phyloP scores from a whole-genome alignment of 441 rosid species.

The Manihot esculenta region DNA sequence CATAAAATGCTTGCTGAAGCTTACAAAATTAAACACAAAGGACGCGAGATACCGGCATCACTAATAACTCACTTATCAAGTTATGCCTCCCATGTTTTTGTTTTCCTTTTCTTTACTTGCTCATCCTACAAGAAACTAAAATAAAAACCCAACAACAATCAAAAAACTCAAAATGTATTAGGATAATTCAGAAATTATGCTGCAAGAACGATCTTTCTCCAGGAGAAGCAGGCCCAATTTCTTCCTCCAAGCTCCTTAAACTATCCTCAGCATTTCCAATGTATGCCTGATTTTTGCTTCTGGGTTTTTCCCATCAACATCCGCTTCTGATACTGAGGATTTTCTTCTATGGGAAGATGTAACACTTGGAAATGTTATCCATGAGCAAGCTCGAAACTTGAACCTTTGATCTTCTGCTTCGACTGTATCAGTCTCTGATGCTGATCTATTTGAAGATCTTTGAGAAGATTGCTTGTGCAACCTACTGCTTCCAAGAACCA shows the following conservation, averaged over 20 bases:
- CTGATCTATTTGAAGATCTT: conserved; percentile 65
- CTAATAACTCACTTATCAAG: background rate
- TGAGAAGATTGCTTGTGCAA: conserved; percentile 93
- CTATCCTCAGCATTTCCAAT: conserved; percentile 53
- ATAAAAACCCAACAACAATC: background rate
- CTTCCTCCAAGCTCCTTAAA: conserved; percentile 86
- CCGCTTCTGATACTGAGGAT: conserved; percentile 90
- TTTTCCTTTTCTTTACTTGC: background rate
- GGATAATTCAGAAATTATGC: conserved; percentile 71
- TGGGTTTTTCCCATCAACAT: conserved; percentile 59
- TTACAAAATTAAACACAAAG: background rate
- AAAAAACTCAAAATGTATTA: conserved; percentile 10
- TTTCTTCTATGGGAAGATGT: conserved; percentile 93
- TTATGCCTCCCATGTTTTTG: conserved; percentile 14
- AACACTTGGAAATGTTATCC: conserved; percentile 97
- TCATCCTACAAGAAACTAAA: conserved; percentile 14
- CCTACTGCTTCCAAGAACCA: conserved; percentile 83
- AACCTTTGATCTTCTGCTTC: conserved; percentile 63
- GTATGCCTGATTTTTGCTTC: conserved; percentile 43
- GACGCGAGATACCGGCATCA: background rate
- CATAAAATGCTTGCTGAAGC: background rate
- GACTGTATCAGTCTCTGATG: conserved; percentile 58
- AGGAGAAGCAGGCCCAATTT: conserved; percentile 96
- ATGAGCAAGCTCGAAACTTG: conserved; percentile 89
- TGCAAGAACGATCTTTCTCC: conserved; percentile 85